phyloP scores from a whole-genome alignment of 1,284 basidiomycete species.

The Austroboletus sp. region DNA sequence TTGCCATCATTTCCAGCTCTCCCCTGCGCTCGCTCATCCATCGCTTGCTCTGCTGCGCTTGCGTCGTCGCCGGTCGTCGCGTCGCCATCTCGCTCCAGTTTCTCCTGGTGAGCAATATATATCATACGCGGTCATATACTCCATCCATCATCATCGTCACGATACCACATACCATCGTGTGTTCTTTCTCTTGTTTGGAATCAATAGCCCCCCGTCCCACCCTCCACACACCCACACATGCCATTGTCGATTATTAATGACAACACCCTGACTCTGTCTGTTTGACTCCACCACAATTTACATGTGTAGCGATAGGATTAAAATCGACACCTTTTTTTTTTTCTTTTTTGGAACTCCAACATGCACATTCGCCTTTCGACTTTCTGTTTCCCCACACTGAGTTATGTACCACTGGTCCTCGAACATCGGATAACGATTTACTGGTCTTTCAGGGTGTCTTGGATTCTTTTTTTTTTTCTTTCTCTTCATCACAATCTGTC shows the following conservation, averaged over 20 bases:
- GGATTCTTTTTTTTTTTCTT: neutral
- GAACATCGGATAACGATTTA: neutral
- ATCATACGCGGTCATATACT: constrained; percentile 6
- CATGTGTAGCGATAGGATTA: constrained; percentile 18
- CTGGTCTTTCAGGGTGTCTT: neutral
- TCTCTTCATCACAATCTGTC: neutral
- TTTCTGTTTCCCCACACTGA: neutral
- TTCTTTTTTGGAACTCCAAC: neutral
- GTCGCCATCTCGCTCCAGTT: neutral
- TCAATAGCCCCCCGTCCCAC: neutral
- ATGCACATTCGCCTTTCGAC: neutral
- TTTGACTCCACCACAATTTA: constrained; percentile 3
- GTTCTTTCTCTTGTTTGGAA: constrained; percentile 6
- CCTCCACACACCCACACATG: neutral
- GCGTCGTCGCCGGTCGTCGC: constrained; percentile 7
- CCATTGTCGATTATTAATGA: constrained; percentile 4
- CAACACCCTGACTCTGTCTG: neutral
- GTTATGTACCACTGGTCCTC: too few species aligned
- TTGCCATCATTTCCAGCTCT: neutral
- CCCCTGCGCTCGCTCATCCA: neutral
- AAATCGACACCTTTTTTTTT: neutral
- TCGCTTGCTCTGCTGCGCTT: constrained; percentile 2
- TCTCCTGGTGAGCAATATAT: constrained; percentile 8
- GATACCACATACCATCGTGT: constrained; percentile 4
- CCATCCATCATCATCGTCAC: constrained; percentile 2